Base-by-base conservation (phyloP, 176 grass and related monocot species). In the Cenchrus fungigraminus region DNA sequence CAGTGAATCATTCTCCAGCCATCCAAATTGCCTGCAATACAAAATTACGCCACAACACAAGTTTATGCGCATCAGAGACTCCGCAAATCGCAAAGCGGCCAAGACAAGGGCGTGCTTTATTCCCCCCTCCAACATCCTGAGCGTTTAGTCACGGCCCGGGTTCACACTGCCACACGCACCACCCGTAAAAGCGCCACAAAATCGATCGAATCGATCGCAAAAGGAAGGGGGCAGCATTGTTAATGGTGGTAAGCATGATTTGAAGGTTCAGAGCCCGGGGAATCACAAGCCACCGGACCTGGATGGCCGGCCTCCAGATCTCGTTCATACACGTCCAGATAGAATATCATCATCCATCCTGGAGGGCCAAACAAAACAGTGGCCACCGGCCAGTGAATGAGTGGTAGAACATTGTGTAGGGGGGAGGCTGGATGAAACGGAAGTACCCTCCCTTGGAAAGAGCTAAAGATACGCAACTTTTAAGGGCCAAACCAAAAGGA, bases 381-480 rank as follows among this genome's bases (percentile, higher is more conserved):
- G 84, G 58, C 37, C 37, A 40, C 37, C 37, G 37, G 37, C 66
- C 28, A 87, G 58, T 45, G 72, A 25, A 20, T 28, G 59, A 25
- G 58, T 28, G 59, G 64, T 22, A 90, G 82, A 70, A 79, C 49
- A 65, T 56, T 86, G 79, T 64, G 20, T 6, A 25, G 25, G 45
- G 73, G 73, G 79, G 62, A 54, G 63, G 68, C 54, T 58, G 16
- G 43, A 25, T 70, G 32, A 25, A 66, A 86, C 70, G 46, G 37
- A 73, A 86, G 91, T 83, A 87, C 68, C 70, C 75, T 34, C 53
- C 79, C 83, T 94, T 89, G 83, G 86, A 94, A 94, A 91, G 92
- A 91, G 92, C 77, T 89, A 94, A 72, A 88, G 92, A 94, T 86
- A 88, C 80, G 54, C 83, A 89, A 89, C 92, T 94, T 94, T 93